These are phyloP conservation scores for Cladosporium colombiae DNA, from an alignment of 2,329 filamentous ascomycete genomes.

Conservation along the genomic window DNA sequence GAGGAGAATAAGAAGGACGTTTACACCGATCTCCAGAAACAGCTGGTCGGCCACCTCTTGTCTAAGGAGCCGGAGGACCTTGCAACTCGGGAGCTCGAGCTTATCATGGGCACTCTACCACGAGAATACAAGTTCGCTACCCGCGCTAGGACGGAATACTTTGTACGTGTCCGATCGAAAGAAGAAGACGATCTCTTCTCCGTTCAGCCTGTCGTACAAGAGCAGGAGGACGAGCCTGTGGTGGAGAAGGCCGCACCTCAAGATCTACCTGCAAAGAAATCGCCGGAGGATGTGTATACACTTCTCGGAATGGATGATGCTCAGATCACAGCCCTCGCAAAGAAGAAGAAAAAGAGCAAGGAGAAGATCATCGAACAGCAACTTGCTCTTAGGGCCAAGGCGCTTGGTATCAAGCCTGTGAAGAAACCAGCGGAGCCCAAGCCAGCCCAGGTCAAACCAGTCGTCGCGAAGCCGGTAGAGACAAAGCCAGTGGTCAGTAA, in stretches of 20 bases:
- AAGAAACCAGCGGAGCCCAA: constrained; percentile 34
- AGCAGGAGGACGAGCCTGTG: constrained; percentile 41
- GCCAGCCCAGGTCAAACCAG: constrained; percentile 16
- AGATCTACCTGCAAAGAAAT: constrained; percentile 26
- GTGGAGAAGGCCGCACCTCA: constrained; percentile 27
- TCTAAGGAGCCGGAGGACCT: constrained; percentile 69
- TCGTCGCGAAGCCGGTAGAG: constrained; percentile 26
- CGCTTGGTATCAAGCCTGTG: constrained; percentile 32
- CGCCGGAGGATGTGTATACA: constrained; percentile 21
- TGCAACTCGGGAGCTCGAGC: constrained; percentile 60
- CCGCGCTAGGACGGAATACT: constrained; percentile 67
- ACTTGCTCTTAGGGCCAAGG: constrained; percentile 56
- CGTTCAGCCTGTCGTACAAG: constrained; percentile 54
- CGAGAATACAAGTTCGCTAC: constrained; percentile 70
- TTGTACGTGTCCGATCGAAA: constrained; percentile 76
- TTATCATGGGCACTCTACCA: constrained; percentile 54
- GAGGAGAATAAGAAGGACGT: constrained; percentile 50
- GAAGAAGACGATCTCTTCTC: constrained; percentile 81
- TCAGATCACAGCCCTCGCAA: constrained; percentile 34
- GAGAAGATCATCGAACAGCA: constrained; percentile 72
- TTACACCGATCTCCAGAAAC: constrained; percentile 49
- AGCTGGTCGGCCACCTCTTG: constrained; percentile 51
- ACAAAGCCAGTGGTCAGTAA: constrained; percentile 40
- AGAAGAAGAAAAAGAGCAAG: constrained; percentile 71
- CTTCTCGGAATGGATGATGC: constrained; percentile 22